Evolutionary conservation across 1,139 yeast genomes (phyloP).

Genomic region (Suhomyces bokatorum): DNA sequence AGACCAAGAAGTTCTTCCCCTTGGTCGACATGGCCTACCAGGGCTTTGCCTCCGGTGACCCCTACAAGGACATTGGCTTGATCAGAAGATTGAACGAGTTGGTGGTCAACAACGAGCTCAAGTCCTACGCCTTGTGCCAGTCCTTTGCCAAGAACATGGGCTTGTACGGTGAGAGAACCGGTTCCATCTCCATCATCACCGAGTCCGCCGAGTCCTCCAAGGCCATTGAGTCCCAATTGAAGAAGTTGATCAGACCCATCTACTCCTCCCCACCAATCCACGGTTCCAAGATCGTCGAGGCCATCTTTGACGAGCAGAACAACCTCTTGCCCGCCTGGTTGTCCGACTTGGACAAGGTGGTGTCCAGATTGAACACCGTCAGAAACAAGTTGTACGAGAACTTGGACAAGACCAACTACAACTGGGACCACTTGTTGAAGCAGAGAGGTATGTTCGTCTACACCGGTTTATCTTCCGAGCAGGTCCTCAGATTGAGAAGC

Average conservation of each 20-base stretch:
- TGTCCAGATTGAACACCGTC: slow-evolving; percentile 69
- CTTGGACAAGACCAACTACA: slow-evolving; percentile 54
- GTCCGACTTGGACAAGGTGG: slow-evolving; percentile 72
- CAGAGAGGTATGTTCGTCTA: slow-evolving; percentile 98
- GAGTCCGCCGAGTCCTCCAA: slow-evolving; percentile 44
- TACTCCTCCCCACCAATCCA: slow-evolving; percentile 94
- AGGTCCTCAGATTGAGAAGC: slow-evolving; percentile 67
- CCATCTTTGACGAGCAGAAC: slow-evolving; percentile 59
- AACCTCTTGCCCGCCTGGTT: slow-evolving; percentile 73
- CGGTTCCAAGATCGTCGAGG: slow-evolving; percentile 85
- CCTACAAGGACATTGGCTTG: slow-evolving; percentile 47
- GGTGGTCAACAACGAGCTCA: slow-evolving; percentile 46
- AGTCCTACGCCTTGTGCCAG: slow-evolving; percentile 73
- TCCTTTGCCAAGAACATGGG: slow-evolving; percentile 98
- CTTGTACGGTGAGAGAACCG: slow-evolving; percentile 92
- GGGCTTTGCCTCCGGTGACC: slow-evolving; percentile 83
- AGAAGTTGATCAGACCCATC: slow-evolving; percentile 78
- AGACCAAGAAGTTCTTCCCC: slow-evolving; percentile 61
- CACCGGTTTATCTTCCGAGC: slow-evolving; percentile 75
- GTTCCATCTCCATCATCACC: slow-evolving; percentile 72
- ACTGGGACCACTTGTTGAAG: slow-evolving; percentile 83
- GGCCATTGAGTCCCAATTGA: slow-evolving; percentile 73
- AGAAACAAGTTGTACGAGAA: slow-evolving; percentile 64
- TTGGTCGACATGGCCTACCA: slow-evolving; percentile 92
- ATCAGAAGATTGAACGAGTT: slow-evolving; percentile 52